A percentile compares a stretch with the other conserved stretches of the same genome.
Evolutionary conservation across 148 eudicot species (phyloP).

Genomic region (Gaultheria prostrata): DNA sequence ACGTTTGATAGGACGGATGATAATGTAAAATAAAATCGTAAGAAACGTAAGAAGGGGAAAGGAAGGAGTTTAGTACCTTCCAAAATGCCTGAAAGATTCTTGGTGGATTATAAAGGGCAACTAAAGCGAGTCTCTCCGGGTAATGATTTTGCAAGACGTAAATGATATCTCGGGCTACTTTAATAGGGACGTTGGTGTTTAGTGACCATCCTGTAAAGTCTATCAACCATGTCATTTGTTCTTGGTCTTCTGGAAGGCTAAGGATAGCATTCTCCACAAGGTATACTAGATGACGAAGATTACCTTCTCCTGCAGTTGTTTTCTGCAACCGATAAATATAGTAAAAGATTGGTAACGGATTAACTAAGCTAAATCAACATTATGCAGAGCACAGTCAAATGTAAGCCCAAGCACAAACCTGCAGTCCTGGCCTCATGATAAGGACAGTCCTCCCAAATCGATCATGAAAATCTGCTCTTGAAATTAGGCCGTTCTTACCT

Average conservation of each 20-base stretch:
- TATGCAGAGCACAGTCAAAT: not conserved
- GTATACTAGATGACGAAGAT: slow-evolving; percentile 77
- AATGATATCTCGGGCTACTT: slow-evolving; percentile 66
- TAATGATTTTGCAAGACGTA: slow-evolving; percentile 81
- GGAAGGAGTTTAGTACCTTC: slow-evolving; percentile 40
- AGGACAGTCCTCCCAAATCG: slow-evolving; percentile 75
- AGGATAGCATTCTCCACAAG: slow-evolving; percentile 84
- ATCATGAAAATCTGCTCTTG: slow-evolving; percentile 80
- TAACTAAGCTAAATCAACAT: not conserved
- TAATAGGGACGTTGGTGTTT: slow-evolving; percentile 58
- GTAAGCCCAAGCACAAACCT: slow-evolving; percentile 38
- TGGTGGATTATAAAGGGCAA: slow-evolving; percentile 79
- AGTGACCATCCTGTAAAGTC: slow-evolving; percentile 80
- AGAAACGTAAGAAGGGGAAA: not conserved
- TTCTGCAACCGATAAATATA: slow-evolving; percentile 47
- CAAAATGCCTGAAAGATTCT: slow-evolving; percentile 75
- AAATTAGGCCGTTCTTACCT: slow-evolving; percentile 89
- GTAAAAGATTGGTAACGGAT: not conserved
- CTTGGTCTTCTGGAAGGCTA: slow-evolving; percentile 84
- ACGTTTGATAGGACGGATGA: not conserved
- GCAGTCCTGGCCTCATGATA: slow-evolving; percentile 95
- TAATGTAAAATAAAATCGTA: not conserved
- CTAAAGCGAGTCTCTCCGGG: slow-evolving; percentile 85
- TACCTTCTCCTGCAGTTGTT: slow-evolving; percentile 61
- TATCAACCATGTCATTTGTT: slow-evolving; percentile 89